Conservation (phyloP, 352 stramenopile species). For the Pythium sp. region DNA sequence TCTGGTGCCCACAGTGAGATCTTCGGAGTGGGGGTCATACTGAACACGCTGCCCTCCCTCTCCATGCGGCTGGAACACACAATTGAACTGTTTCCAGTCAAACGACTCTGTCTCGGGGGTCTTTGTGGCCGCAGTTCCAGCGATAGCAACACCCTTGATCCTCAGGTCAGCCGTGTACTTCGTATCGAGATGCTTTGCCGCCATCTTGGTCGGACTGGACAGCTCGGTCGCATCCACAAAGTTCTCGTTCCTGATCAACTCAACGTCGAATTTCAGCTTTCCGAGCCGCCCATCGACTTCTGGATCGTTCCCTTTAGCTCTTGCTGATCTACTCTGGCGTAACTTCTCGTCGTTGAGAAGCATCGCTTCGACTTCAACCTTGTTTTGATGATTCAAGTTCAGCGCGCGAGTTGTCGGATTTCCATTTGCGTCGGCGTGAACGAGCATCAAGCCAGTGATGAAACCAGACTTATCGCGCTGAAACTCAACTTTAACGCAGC, state of each 20-base stretch:
- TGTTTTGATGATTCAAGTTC: slow-evolving; percentile 35
- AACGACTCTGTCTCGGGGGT: background rate
- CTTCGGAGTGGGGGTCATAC: slow-evolving; percentile 45
- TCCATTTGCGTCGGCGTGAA: slow-evolving; percentile 41
- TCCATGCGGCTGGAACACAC: slow-evolving; percentile 46
- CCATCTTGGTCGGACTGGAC: slow-evolving; percentile 18
- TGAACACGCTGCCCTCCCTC: slow-evolving; percentile 42
- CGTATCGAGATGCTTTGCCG: slow-evolving; percentile 27
- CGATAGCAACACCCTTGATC: slow-evolving; percentile 25
- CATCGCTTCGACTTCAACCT: slow-evolving; percentile 48
- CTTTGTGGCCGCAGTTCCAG: background rate
- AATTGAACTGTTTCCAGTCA: slow-evolving; percentile 43
- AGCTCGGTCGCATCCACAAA: slow-evolving; percentile 32
- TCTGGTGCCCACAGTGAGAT: slow-evolving; percentile 34
- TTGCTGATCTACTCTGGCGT: slow-evolving; percentile 16
- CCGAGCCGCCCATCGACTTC: slow-evolving; percentile 45
- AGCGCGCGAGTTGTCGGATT: slow-evolving; percentile 25
- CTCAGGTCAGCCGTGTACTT: slow-evolving; percentile 48
- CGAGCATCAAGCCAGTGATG: slow-evolving; percentile 48
- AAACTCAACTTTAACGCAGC: slow-evolving; percentile 54
- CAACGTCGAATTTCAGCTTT: slow-evolving; percentile 46
- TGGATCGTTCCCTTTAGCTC: slow-evolving; percentile 37
- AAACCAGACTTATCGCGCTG: slow-evolving; percentile 43
- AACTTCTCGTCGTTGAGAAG: slow-evolving; percentile 25
- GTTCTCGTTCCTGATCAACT: slow-evolving; percentile 63